Percentiles rank a stretch among this genome's conserved stretches.
These are phyloP conservation scores for Termitomyces heimii DNA, from an alignment of 768 basidiomycete genomes.

Conservation along the genomic window DNA sequence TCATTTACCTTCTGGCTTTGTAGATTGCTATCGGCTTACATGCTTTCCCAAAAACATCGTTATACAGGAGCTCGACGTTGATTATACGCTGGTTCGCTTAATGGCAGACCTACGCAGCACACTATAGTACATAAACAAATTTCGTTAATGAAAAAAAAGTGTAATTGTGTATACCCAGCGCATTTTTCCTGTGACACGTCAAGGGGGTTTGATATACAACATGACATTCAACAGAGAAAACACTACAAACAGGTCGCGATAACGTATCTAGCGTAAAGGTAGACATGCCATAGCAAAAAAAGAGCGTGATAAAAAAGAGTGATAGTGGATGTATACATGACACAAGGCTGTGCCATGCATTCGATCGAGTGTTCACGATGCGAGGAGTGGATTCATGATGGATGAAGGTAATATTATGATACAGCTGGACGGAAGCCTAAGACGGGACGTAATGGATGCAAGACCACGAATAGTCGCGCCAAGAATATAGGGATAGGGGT, in stretches of 20 bases:
- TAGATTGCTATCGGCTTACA: background rate
- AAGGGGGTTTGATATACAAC: slow-evolving; percentile 2
- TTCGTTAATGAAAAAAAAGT: background rate
- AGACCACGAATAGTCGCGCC: background rate
- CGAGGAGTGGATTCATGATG: background rate
- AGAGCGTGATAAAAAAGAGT: slow-evolving; percentile 6
- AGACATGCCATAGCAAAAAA: slow-evolving; percentile 12
- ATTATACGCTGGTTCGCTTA: background rate
- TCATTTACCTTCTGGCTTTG: background rate
- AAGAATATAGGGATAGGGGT: background rate
- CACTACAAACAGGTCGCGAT: slow-evolving; percentile 1
- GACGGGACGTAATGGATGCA: background rate
- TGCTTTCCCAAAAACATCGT: background rate
- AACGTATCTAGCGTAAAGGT: slow-evolving; percentile 11
- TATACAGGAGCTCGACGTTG: background rate
- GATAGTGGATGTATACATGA: background rate
- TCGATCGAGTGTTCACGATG: background rate
- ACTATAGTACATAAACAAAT: background rate
- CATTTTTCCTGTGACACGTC: background rate
- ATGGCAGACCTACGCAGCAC: no score
- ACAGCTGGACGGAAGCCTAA: background rate
- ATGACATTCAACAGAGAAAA: slow-evolving; percentile 1
- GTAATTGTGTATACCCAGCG: background rate
- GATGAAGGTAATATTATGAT: slow-evolving; percentile 1
- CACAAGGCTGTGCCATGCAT: background rate